These are phyloP conservation scores for Neofusicoccum ribis DNA, from an alignment of 2,329 filamentous ascomycete species.

Conservation along the genomic window DNA sequence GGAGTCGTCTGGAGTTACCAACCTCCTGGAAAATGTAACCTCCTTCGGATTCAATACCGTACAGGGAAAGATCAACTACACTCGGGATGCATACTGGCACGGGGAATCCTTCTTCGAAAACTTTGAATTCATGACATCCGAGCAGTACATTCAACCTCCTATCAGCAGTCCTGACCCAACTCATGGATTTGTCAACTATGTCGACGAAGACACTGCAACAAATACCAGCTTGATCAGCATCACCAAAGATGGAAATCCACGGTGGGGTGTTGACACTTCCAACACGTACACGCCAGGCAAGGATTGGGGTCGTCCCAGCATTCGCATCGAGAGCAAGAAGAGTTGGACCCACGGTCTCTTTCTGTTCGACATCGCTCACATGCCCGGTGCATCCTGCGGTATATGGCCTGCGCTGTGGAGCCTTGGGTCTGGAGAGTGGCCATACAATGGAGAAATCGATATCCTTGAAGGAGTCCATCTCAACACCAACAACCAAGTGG, in stretches of 20 bases:
- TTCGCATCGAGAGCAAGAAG: slow-evolving; percentile 39
- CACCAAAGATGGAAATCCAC: slow-evolving; percentile 20
- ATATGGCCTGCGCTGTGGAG: slow-evolving; percentile 46
- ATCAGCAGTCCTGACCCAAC: slow-evolving; percentile 30
- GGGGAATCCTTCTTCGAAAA: too few species aligned
- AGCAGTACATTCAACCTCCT: background rate
- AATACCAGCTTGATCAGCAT: slow-evolving; percentile 34
- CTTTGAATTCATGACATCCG: slow-evolving; percentile 40
- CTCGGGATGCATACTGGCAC: too few species aligned
- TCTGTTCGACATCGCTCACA: slow-evolving; percentile 39
- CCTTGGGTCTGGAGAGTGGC: slow-evolving; percentile 30
- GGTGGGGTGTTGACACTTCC: slow-evolving; percentile 37
- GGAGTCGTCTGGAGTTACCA: too few species aligned
- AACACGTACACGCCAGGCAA: slow-evolving; percentile 43
- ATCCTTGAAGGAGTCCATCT: slow-evolving; percentile 27
- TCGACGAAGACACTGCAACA: slow-evolving; percentile 39
- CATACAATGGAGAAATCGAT: slow-evolving; percentile 28
- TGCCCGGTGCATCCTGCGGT: slow-evolving; percentile 32
- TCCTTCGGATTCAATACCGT: too few species aligned
- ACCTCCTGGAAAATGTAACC: too few species aligned
- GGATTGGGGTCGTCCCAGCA: slow-evolving; percentile 29
- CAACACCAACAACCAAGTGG: slow-evolving; percentile 23
- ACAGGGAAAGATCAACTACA: too few species aligned
- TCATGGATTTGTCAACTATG: slow-evolving; percentile 41
- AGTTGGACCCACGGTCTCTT: slow-evolving; percentile 42